phyloP scores from a whole-genome alignment of 768 basidiomycete genomes.

The Nevesoporus exiguus region DNA sequence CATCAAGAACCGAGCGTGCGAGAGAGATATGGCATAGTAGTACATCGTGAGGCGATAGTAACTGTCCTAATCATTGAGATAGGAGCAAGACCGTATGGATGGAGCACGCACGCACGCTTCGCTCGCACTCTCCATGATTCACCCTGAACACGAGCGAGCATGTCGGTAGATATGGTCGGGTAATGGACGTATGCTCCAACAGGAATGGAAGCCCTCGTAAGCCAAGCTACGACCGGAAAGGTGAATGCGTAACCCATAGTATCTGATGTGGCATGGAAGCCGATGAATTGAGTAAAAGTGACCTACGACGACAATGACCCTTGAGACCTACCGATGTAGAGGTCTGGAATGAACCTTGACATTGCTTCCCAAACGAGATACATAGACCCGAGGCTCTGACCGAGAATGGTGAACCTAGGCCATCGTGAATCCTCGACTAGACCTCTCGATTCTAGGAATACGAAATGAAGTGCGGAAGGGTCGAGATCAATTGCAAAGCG shows the following conservation, averaged over 20 bases:
- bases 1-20: constrained; percentile 75
- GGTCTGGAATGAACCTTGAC: constrained; percentile 73
- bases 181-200: constrained; percentile 95
- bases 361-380: constrained; percentile 82
- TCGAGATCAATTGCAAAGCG: constrained; percentile 78
- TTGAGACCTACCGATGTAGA: constrained; percentile 72
- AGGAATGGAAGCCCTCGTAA: constrained; percentile 54
- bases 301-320: background rate
- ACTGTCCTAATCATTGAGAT: constrained; percentile 35
- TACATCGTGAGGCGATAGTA: constrained; percentile 90
- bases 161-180: constrained; percentile 92
- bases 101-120: constrained; percentile 26
- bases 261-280: constrained; percentile 46
- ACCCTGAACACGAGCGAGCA: constrained; percentile 72
- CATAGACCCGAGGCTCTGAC: constrained; percentile 89
- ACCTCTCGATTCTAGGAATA: constrained; percentile 68
- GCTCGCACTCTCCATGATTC: constrained; percentile 25
- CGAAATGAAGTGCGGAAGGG: constrained; percentile 66
- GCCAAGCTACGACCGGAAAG: constrained; percentile 66
- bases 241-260: constrained; percentile 99
- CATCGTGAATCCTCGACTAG: constrained; percentile 81
- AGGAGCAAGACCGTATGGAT: background rate
- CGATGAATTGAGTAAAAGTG: constrained; percentile 4
- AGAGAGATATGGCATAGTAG: constrained; percentile 73
- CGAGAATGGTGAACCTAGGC: constrained; percentile 87